phyloP scores from a whole-genome alignment of 768 basidiomycete species.

The Xerocomellus dryophilus region DNA sequence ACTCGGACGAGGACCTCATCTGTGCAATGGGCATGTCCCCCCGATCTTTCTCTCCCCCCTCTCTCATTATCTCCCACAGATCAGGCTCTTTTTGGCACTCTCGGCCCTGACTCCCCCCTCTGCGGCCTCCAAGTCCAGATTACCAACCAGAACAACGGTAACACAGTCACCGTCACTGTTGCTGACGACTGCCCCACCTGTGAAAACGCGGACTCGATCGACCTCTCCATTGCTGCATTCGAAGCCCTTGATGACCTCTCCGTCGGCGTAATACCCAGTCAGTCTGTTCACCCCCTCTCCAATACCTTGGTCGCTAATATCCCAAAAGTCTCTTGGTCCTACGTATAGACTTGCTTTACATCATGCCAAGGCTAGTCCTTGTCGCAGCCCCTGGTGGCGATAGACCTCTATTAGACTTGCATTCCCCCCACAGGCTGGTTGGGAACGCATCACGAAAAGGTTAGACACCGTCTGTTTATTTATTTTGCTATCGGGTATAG shows the following conservation, averaged over 20 bases:
- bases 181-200: slow-evolving; percentile 86
- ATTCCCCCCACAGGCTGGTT: background rate
- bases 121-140: slow-evolving; percentile 69
- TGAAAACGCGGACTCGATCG: slow-evolving; percentile 60
- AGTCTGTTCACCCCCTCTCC: slow-evolving; percentile 21
- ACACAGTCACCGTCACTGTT: slow-evolving; percentile 58
- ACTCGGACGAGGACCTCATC: slow-evolving; percentile 56
- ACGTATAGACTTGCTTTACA: slow-evolving; percentile 12
- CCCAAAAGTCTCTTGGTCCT: slow-evolving; percentile 31
- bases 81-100: slow-evolving; percentile 48
- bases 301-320: background rate
- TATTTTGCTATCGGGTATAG: slow-evolving; percentile 20
- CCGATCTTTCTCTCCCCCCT: background rate
- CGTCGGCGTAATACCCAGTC: slow-evolving; percentile 59
- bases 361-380: slow-evolving; percentile 19
- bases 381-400: slow-evolving; percentile 40
- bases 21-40: slow-evolving; percentile 57
- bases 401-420: slow-evolving; percentile 20
- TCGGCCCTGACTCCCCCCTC: slow-evolving; percentile 43
- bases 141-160: slow-evolving; percentile 52
- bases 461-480: slow-evolving; percentile 4
- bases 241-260: slow-evolving; percentile 38
- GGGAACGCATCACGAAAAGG: background rate
- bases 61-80: slow-evolving; percentile 37
- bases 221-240: slow-evolving; percentile 73